Evolutionary conservation across 371 early-diverging fungal genomes (phyloP).

Genomic region (Syncephalastrum racemosum): DNA sequence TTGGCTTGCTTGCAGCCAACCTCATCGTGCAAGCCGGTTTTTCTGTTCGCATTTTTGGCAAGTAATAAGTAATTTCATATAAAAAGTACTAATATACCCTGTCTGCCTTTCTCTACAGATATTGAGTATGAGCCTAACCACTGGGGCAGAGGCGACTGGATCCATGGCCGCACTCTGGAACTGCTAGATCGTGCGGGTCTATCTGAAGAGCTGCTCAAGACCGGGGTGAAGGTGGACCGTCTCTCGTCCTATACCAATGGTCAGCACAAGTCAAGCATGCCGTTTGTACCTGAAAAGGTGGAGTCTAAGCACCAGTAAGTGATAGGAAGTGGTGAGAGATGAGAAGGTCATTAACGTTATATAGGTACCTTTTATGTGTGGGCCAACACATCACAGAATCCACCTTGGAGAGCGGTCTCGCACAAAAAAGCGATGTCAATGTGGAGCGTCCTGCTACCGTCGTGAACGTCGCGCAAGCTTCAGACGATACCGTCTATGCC

Average conservation of each 20-base stretch:
- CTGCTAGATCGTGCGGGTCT: conserved; percentile 36
- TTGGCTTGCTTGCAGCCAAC: conserved; percentile 42
- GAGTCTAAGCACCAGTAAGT: conserved; percentile 49
- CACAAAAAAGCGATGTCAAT: conserved; percentile 28
- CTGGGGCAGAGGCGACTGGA: conserved; percentile 53
- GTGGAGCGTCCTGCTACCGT: conserved; percentile 48
- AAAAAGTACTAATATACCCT: not conserved
- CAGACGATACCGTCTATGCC: conserved; percentile 22
- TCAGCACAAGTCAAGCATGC: conserved; percentile 27
- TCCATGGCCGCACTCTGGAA: conserved; percentile 47
- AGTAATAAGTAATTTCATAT: not conserved
- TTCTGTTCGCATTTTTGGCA: conserved; percentile 41
- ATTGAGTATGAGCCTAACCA: conserved; percentile 47
- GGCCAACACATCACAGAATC: conserved; percentile 51
- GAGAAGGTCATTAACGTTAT: not conserved
- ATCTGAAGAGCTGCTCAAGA: conserved; percentile 30
- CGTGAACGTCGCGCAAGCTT: conserved; percentile 12
- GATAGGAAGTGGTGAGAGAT: not conserved
- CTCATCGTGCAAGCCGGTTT: conserved; percentile 38
- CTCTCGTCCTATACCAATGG: conserved; percentile 40
- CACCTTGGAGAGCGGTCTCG: conserved; percentile 30
- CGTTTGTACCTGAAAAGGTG: conserved; percentile 44
- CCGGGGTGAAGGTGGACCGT: conserved; percentile 45
- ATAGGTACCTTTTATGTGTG: conserved; percentile 42
- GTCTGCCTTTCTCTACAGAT: conserved; percentile 16